These are phyloP conservation scores for Yamadazyma kanchanaburiensis DNA, from an alignment of 1,139 yeast genomes.

Conservation along the genomic window DNA sequence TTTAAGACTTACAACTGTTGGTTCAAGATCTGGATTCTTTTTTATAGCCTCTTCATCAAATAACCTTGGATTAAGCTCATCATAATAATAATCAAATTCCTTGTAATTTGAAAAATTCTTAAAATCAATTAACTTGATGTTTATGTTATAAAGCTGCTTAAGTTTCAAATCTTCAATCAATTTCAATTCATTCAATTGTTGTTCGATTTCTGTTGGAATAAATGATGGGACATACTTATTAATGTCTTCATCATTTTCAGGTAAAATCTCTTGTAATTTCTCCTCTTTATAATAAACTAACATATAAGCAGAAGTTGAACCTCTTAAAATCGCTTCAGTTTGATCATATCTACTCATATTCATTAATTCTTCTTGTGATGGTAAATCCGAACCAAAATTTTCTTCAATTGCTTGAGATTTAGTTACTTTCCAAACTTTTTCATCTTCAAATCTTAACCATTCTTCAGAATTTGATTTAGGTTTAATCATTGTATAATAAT, in stretches of 20 bases:
- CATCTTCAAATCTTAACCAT: slow-evolving; percentile 96
- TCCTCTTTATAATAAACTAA: slow-evolving; percentile 81
- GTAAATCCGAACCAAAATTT: slow-evolving; percentile 79
- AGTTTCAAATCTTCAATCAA: slow-evolving; percentile 61
- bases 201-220: slow-evolving; percentile 64
- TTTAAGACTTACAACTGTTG: slow-evolving; percentile 50
- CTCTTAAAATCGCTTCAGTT: slow-evolving; percentile 60
- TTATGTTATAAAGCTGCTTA: slow-evolving; percentile 74
- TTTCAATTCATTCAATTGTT: slow-evolving; percentile 60
- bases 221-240: slow-evolving; percentile 59
- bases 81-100: slow-evolving; percentile 79
- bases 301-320: slow-evolving; percentile 96
- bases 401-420: slow-evolving; percentile 84
- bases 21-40: slow-evolving; percentile 20
- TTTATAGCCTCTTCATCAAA: slow-evolving; percentile 42
- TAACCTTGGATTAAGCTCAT: slow-evolving; percentile 41
- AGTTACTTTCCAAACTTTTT: slow-evolving; percentile 85
- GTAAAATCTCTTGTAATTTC: slow-evolving; percentile 55
- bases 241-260: slow-evolving; percentile 43
- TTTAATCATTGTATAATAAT: slow-evolving; percentile 89
- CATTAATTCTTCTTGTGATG: slow-evolving; percentile 45
- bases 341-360: slow-evolving; percentile 57
- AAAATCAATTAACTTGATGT: slow-evolving; percentile 52
- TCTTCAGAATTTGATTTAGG: slow-evolving; percentile 60
- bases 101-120: slow-evolving; percentile 54